Evolutionary conservation across 192 early-diverging fungal genomes (phyloP).

Genomic region (Gigaspora rosea): DNA sequence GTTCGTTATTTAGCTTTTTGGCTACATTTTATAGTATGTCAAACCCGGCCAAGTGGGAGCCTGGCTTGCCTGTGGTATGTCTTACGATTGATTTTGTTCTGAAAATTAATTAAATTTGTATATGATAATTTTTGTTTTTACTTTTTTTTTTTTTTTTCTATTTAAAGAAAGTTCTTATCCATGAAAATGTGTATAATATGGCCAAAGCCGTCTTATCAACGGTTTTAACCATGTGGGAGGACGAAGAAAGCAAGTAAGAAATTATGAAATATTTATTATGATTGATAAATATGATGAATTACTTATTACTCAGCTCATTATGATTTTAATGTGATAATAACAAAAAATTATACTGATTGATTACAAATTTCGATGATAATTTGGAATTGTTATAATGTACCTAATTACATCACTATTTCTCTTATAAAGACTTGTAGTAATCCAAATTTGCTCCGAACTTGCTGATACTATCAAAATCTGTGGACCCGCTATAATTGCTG

Average conservation of each 20-base stretch:
- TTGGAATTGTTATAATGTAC: too few relatives aligned
- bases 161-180: conserved; percentile 60
- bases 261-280: background rate
- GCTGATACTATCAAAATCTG: too few relatives aligned
- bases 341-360: background rate
- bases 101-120: too few relatives aligned
- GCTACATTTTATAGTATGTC: conserved; percentile 77
- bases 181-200: conserved; percentile 75
- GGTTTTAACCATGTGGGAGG: conserved; percentile 70
- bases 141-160: conserved; percentile 7
- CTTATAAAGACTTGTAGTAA: too few relatives aligned
- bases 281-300: conserved; percentile 35
- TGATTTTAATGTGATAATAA: conserved; percentile 26
- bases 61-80: conserved; percentile 67
- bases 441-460: too few relatives aligned
- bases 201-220: conserved; percentile 69
- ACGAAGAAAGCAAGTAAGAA: conserved; percentile 77
- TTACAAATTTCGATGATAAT: too few relatives aligned
- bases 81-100: background rate
- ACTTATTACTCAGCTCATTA: conserved; percentile 47
- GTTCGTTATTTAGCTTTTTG: conserved; percentile 74
- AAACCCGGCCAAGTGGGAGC: conserved; percentile 65
- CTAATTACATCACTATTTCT: too few relatives aligned
- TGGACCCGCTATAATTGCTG: too few relatives aligned
- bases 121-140: background rate